phyloP scores from a whole-genome alignment of 2,329 filamentous ascomycete genomes.

The Epichloe scottii region DNA sequence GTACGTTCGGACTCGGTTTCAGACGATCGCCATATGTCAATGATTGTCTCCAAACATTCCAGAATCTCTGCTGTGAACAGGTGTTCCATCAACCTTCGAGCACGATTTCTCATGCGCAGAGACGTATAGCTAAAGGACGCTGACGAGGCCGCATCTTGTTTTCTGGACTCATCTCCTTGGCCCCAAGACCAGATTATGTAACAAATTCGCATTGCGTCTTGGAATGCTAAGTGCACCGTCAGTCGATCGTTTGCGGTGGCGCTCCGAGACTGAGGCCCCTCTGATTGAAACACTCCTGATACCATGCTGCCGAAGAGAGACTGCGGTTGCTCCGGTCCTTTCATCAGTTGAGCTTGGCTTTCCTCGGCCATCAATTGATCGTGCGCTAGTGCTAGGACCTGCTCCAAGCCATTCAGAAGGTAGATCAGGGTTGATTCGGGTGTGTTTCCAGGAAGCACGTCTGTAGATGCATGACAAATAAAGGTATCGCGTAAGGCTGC shows the following conservation, averaged over 20 bases:
- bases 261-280: constrained; percentile 63
- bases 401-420: constrained; percentile 87
- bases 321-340: constrained; percentile 71
- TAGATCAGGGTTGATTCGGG: constrained; percentile 67
- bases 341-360: constrained; percentile 51
- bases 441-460: constrained; percentile 9
- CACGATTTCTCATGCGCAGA: constrained; percentile 78
- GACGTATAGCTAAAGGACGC: constrained; percentile 89
- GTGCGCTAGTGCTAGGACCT: constrained; percentile 77
- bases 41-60: constrained; percentile 84
- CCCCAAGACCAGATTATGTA: constrained; percentile 95
- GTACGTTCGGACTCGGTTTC: constrained; percentile 35
- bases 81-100: constrained; percentile 78
- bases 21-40: constrained; percentile 64
- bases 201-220: constrained; percentile 86
- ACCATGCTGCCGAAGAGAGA: constrained; percentile 93
- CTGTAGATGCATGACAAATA: constrained; percentile 13
- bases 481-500: constrained; percentile 56
- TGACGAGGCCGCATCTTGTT: constrained; percentile 52
- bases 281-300: constrained; percentile 75
- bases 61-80: constrained; percentile 84
- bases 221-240: constrained; percentile 90
- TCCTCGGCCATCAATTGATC: constrained; percentile 71
- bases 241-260: constrained; percentile 85
- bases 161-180: constrained; percentile 43